These are phyloP conservation scores for Limonium bicolor DNA, from an alignment of 148 eudicot genomes.

Conservation along the genomic window DNA sequence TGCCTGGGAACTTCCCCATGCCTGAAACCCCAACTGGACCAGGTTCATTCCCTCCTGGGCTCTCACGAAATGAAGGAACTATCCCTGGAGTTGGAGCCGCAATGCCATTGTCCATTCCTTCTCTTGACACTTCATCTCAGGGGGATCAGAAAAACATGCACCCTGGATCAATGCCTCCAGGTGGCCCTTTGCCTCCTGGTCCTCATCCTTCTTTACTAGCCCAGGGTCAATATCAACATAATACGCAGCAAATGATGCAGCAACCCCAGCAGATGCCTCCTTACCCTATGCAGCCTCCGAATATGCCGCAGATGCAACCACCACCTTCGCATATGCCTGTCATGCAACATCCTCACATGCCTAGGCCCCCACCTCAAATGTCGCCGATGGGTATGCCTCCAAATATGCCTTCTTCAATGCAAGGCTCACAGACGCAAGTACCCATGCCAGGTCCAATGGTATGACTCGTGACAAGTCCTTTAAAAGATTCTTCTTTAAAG, in stretches of 20 bases:
- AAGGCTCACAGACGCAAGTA: constrained; percentile 26
- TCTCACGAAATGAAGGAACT: constrained; percentile 83
- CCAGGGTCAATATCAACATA: constrained; percentile 68
- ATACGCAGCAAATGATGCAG: constrained; percentile 59
- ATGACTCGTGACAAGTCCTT: constrained; percentile 1
- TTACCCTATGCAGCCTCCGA: constrained; percentile 50
- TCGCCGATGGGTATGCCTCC: constrained; percentile 55
- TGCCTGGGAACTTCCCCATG: constrained; percentile 43
- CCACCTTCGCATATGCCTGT: constrained; percentile 60
- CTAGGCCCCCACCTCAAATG: constrained; percentile 70
- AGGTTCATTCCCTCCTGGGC: constrained; percentile 74
- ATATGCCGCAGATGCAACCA: constrained; percentile 64
- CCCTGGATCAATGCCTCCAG: constrained; percentile 41
- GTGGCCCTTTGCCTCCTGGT: constrained; percentile 92
- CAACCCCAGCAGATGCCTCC: constrained; percentile 59
- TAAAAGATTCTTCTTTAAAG: too few relatives aligned
- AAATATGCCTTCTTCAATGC: constrained; percentile 23
- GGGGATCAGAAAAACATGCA: constrained; percentile 58
- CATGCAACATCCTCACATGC: constrained; percentile 53
- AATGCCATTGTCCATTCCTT: constrained; percentile 63
- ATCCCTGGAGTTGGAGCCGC: constrained; percentile 96
- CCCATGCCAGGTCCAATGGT: constrained; percentile 54
- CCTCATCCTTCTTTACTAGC: constrained; percentile 83
- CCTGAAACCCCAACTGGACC: constrained; percentile 62
- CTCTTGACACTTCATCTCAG: constrained; percentile 56